Evolutionary conservation across 2,329 filamentous ascomycete genomes (phyloP), one percentile per base, ranked within the genome.

Genomic region (Verticillium albo-atrum): DNA sequence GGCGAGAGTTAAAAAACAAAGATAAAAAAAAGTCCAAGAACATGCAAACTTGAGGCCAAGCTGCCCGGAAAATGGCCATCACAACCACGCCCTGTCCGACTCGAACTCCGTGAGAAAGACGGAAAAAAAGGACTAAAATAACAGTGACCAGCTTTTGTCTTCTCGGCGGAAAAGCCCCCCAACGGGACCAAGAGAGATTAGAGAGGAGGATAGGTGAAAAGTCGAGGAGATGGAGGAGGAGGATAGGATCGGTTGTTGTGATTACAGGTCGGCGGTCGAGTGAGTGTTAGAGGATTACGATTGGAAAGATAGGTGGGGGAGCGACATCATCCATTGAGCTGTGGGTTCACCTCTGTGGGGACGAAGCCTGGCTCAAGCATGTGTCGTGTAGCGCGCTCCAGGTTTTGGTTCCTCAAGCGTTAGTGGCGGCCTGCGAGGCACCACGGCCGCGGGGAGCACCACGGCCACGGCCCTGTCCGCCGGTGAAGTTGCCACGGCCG

Each of bases 401-500:
- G 23, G 26, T 14, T 6, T 27, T 17, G 6, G 25, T 20, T 42
- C 6, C 28, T 57, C 42, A 85, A 65, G 79, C 82, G 65, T 82
- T 85, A 66, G 82, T 78, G 55, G 75, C 69, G 55, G 75, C 69
- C 71, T 83, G 82, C 55, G 81, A 74, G 63, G 79, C 82, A 64
- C 89, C 87, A 65, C 89, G 85, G 60, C 86, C 84, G 62, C 87
- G 85, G 64, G 86, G 78, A 68, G 82, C 79, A 67, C 85, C 84
- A 68, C 90, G 86, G 53, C 87, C 86, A 64, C 89, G 82, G 64
- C 77, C 78, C 64, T 81, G 80, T 58, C 89, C 88, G 58, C 88
- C 84, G 60, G 82, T 79, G 77, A 89, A 93, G 71, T 85, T 87
- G 62, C 89, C 88, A 60, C 89, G 86, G 66, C 86, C 80, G 64